Base-by-base conservation (phyloP, 2,329 filamentous ascomycete species). In the Blastomyces gilchristii region DNA sequence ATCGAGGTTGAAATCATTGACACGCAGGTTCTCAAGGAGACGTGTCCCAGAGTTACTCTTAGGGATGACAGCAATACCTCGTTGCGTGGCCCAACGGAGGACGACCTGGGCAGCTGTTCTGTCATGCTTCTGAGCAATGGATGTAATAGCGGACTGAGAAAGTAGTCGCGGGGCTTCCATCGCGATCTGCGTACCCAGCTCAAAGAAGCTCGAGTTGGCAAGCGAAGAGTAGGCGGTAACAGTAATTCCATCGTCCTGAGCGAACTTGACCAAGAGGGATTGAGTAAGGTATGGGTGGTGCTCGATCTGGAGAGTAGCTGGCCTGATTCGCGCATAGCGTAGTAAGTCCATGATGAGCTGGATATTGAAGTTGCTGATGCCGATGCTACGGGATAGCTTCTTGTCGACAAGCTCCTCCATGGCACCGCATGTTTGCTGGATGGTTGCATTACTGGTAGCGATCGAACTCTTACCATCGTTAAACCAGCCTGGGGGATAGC, bases 221-320 rank as follows among this genome's bases (percentile, higher is more conserved):
- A 94, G 93, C 58, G 87, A 90, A 28, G 87, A 91, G 82, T 94
- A 95, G 60, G 89, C 90, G 3, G 90, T 94, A 63, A 95, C 82
- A 68, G 82, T 81, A 69, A 95, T 87, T 65, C 85, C 84, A 78
- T 91, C 82, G 62, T 79, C 77, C 79, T 88, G 81, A 70, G 87
- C 87, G 60, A 90, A 84, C 70, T 84, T 79, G 70, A 94, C 75
- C 61, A 95, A 83, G 62, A 85, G 82, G 64, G 80, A 76, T 81
- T 95, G 90, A 65, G 89, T 87, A 64, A 93, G 84, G 82, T 92
- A 94, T 34, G 90, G 90, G 82, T 95, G 91, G 80, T 93, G 89
- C 81, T 95, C 90, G 76, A 95, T 87, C 81, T 95, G 91, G 65
- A 94, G 86, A 50, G 88, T 87, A 49, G 89, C 87, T 9, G 90